phyloP scores from a whole-genome alignment of 1,284 basidiomycete genomes.

The Pseudozyma tsukubaensis region DNA sequence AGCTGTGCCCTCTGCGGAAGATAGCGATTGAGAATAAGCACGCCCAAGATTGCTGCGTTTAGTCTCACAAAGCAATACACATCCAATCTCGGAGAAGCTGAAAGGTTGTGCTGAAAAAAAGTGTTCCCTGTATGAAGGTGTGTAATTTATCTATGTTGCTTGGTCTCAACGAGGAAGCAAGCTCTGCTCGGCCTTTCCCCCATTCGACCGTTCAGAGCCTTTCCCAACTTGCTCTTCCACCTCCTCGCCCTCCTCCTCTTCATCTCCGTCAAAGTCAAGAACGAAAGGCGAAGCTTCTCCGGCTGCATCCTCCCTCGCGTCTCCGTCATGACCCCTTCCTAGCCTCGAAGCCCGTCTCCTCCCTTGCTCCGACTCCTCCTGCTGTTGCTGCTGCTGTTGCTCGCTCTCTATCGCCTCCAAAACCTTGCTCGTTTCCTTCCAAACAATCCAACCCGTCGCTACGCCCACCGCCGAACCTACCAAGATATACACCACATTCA shows the following conservation, averaged over 20 bases:
- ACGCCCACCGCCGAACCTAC: slow-evolving; percentile 34
- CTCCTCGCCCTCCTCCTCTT: slow-evolving; percentile 7
- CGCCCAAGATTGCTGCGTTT: background rate
- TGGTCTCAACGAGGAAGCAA: slow-evolving; percentile 18
- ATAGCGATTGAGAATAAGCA: slow-evolving; percentile 8
- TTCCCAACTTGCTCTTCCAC: too few relatives aligned
- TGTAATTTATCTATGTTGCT: background rate
- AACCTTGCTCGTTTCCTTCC: slow-evolving; percentile 40
- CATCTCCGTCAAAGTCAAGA: slow-evolving; percentile 26
- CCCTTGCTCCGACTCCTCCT: background rate
- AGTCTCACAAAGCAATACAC: background rate
- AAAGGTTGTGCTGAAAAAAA: background rate
- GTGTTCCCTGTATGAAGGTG: background rate
- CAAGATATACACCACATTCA: slow-evolving; percentile 51
- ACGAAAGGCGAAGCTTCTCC: slow-evolving; percentile 20
- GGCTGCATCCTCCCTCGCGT: slow-evolving; percentile 2
- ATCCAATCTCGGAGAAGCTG: background rate
- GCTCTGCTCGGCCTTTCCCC: background rate
- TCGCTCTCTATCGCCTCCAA: slow-evolving; percentile 26
- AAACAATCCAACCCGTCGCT: slow-evolving; percentile 44
- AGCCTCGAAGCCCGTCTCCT: too few relatives aligned
- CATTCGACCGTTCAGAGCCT: background rate
- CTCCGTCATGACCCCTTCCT: slow-evolving; percentile 8
- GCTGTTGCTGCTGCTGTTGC: background rate
- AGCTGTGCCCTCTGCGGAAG: slow-evolving; percentile 22